phyloP scores from a whole-genome alignment of 495 filamentous ascomycete species.

The Usnea hakonensis region DNA sequence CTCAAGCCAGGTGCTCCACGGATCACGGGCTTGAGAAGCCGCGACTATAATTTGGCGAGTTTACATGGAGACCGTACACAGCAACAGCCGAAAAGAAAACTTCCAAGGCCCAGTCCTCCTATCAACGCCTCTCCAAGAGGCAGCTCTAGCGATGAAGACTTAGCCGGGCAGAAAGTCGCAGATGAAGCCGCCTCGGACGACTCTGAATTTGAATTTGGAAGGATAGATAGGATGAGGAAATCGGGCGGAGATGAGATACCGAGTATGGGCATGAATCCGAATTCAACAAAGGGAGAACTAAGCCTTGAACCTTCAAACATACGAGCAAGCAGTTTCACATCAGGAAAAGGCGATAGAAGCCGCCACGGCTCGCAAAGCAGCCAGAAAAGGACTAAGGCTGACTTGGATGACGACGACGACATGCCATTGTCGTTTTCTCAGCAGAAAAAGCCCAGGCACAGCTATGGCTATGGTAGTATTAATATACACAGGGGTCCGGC shows the following conservation, averaged over 20 bases:
- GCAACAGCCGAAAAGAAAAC: not conserved
- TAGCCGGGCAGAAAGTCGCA: not conserved
- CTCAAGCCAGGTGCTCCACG: not conserved
- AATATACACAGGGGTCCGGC: not conserved
- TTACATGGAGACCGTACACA: not conserved
- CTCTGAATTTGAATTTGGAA: not conserved
- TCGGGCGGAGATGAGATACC: not conserved
- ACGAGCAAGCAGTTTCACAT: not conserved
- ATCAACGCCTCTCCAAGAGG: not conserved
- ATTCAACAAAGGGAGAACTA: not conserved
- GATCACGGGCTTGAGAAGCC: not conserved
- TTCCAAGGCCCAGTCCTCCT: not conserved
- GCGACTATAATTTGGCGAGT: not conserved
- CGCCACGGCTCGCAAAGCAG: slow-evolving; percentile 4
- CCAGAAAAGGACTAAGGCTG: not conserved
- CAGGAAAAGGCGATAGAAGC: not conserved
- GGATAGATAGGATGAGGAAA: not conserved
- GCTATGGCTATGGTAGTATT: not conserved
- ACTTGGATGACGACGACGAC: not conserved
- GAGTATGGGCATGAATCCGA: not conserved
- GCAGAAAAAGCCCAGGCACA: not conserved
- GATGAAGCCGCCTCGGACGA: not conserved
- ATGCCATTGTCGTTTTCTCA: not conserved
- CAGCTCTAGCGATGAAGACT: not conserved
- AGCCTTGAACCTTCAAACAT: not conserved